phyloP scores from a whole-genome alignment of 768 basidiomycete species.

The Boletus subcaerulescens region DNA sequence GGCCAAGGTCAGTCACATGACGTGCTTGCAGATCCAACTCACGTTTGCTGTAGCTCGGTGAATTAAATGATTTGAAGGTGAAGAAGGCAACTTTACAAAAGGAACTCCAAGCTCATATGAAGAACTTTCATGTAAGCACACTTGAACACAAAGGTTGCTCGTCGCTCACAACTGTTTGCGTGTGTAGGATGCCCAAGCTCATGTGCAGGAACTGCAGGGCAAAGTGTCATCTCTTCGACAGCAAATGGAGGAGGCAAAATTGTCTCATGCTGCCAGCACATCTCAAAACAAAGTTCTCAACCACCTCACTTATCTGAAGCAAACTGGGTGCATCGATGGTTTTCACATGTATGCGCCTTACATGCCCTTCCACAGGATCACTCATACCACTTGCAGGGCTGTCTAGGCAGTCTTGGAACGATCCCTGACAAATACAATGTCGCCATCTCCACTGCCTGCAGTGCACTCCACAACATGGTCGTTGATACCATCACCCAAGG shows the following conservation, averaged over 20 bases:
- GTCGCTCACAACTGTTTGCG: not conserved
- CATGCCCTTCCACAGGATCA: not conserved
- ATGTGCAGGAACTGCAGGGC: constrained; percentile 44
- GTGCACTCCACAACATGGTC: constrained; percentile 81
- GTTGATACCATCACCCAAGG: constrained; percentile 90
- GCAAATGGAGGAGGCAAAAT: constrained; percentile 84
- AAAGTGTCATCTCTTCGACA: constrained; percentile 67
- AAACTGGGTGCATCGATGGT: constrained; percentile 80
- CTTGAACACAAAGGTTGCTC: too few relatives aligned
- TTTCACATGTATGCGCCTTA: constrained; percentile 75
- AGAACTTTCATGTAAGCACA: constrained; percentile 49
- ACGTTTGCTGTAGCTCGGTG: constrained; percentile 16
- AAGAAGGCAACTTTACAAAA: constrained; percentile 31
- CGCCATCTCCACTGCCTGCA: constrained; percentile 90
- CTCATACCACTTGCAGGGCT: constrained; percentile 55
- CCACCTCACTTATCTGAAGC: constrained; percentile 72
- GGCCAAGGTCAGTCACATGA: constrained; percentile 51
- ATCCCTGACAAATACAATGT: constrained; percentile 97
- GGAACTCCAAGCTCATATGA: constrained; percentile 44
- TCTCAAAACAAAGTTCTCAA: constrained; percentile 86
- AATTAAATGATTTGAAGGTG: constrained; percentile 17
- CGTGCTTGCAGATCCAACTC: not conserved
- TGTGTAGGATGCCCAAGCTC: constrained; percentile 36
- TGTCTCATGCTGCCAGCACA: constrained; percentile 78
- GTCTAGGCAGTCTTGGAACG: constrained; percentile 88